Conservation (phyloP, 495 filamentous ascomycete genomes). For the Beverwykella pulmonaria region DNA sequence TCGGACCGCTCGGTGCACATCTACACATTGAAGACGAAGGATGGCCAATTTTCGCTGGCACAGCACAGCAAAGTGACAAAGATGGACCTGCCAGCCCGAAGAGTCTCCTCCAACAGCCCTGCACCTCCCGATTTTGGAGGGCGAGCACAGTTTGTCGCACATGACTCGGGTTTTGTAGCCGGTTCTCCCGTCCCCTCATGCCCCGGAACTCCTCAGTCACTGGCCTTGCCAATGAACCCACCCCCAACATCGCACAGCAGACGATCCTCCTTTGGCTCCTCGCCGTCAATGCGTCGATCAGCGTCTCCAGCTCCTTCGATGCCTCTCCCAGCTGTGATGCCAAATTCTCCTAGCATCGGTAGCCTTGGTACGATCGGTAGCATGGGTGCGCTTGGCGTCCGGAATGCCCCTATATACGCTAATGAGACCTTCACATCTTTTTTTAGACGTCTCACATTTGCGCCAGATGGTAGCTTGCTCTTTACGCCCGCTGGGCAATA, state of each 20-base stretch:
- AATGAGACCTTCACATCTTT: slow-evolving; percentile 98
- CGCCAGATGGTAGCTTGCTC: slow-evolving; percentile 91
- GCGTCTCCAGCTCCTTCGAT: slow-evolving; percentile 94
- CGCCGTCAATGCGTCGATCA: slow-evolving; percentile 79
- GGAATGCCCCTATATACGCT: slow-evolving; percentile 90
- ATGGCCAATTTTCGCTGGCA: slow-evolving; percentile 89
- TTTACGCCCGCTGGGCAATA: slow-evolving; percentile 97
- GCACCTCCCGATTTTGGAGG: slow-evolving; percentile 77
- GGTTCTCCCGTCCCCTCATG: slow-evolving; percentile 88
- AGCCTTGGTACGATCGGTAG: slow-evolving; percentile 58
- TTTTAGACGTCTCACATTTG: slow-evolving; percentile 91
- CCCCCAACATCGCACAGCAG: slow-evolving; percentile 89
- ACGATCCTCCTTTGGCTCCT: slow-evolving; percentile 92
- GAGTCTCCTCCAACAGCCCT: slow-evolving; percentile 90
- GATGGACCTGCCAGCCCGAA: slow-evolving; percentile 87
- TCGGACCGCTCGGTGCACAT: slow-evolving; percentile 98
- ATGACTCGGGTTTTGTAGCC: slow-evolving; percentile 59
- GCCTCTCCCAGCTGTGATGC: slow-evolving; percentile 95
- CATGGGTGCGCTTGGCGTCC: slow-evolving; percentile 50
- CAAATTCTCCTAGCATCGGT: slow-evolving; percentile 64
- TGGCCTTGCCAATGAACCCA: slow-evolving; percentile 95
- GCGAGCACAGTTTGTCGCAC: slow-evolving; percentile 60
- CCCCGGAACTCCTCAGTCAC: slow-evolving; percentile 89
- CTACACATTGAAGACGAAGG: slow-evolving; percentile 92
- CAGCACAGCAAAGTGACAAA: slow-evolving; percentile 74